Evolutionary conservation across 805 yeast species (phyloP).

Genomic region (Aciculoconidium aculeatum): DNA sequence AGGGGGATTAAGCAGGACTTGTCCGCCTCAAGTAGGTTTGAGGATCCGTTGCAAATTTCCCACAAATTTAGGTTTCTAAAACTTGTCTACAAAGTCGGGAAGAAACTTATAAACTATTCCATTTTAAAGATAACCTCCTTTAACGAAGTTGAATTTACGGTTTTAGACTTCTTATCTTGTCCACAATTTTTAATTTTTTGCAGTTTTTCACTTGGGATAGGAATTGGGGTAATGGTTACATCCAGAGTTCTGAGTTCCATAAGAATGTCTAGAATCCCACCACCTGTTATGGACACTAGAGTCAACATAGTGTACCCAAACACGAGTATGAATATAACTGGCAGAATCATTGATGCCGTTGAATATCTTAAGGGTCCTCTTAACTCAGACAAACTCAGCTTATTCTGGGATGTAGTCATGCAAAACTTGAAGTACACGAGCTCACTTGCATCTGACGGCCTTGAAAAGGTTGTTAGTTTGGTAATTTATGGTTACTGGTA

Average conservation of each 20-base stretch:
- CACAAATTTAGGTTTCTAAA: conserved; percentile 18
- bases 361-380: no score
- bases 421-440: conserved; percentile 3
- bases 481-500: conserved; percentile 3
- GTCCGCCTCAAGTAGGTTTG: conserved; percentile 16
- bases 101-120: conserved; percentile 10
- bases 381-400: no score
- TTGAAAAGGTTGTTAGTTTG: conserved; percentile 6
- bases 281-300: no score
- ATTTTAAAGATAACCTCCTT: conserved; percentile 1
- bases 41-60: conserved; percentile 28
- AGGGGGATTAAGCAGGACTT: conserved; percentile 24
- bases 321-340: no score
- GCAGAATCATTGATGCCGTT: no score
- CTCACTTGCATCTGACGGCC: conserved; percentile 2
- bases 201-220: conserved; percentile 32
- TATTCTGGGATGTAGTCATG: no score
- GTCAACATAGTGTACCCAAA: no score
- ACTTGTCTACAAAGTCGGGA: conserved; percentile 11
- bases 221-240: conserved; percentile 24
- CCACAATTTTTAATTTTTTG: no score
- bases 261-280: no score
- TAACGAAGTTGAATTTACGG: no score
- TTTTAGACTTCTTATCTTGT: no score
- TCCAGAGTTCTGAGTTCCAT: no score